Evolutionary conservation across 2,329 filamentous ascomycete genomes (phyloP), one percentile per base, ranked within the genome.

Genomic region (Colletotrichum tofieldiae): DNA sequence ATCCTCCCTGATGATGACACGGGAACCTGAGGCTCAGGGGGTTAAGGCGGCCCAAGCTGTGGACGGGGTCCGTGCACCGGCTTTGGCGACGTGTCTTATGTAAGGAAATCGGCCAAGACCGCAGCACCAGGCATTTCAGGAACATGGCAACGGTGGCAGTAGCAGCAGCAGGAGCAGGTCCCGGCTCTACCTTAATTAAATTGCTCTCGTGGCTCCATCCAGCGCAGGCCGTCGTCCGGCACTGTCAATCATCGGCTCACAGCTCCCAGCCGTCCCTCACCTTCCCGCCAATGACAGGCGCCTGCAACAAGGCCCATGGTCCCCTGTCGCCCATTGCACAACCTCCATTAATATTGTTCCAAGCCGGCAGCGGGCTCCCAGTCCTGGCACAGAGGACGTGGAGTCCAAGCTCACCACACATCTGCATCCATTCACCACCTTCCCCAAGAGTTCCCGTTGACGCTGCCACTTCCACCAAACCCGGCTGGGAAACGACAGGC

Each of bases 391-490:
- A 29, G 55, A 29, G 29, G 65, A 39, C 60, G 45, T 29, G 45
- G 35, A 63, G 69, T 64, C 66, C 66, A 70, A 70, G 66, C 70
- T 72, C 49, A 64, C 64, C 64, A 67, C 64, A 61, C 16, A 39
- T 16, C 14, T n/a, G 55, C 39, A 23, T 51, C n/a, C 45, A 20
- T 49, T 63, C 18, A 62, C 32, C 32, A 63, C 47, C 47, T 54
- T 60, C 20, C 58, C 55, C 37, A 16, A 59, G 55, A 39, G 18
- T 64, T 56, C 35, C 60, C 18, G 43, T 58, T 68, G 35, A 67
- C 55, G 55, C 56, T 51, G 52, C 65, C 29, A 35, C 61, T 20
- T 43, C 49, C 39, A 43, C 56, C 35, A 47, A 51, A 26, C 35
- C 54, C 52, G 45, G 43, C 61, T 45, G 47, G 62, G 54, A 65